Evolutionary conservation across 257 asterid genomes (phyloP), one percentile per base, ranked within the genome.

Genomic region (Nicotiana tomentosiformis): DNA sequence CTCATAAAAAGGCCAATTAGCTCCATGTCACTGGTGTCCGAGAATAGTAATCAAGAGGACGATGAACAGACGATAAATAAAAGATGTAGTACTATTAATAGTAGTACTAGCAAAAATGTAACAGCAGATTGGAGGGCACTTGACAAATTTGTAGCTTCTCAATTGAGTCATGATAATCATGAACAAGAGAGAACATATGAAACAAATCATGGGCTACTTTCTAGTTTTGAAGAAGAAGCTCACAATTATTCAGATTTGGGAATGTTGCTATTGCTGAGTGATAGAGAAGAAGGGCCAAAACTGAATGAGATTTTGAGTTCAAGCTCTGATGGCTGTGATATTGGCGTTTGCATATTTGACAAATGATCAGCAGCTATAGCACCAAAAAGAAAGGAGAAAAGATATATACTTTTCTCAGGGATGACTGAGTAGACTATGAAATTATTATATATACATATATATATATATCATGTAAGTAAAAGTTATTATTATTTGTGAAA

Each of bases 121-220:
- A 88, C 86, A 39, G 82, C 87, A 4, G 95, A 92, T 67, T 92
- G 97, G 97, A 92, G 97, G 85, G 93, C 83, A 15, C 91, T 92
- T 7, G 97, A 92, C 83, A 92, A 89, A 84, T 91, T 92, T 86
- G 97, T 92, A 12, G 97, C 97, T 15, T 90, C 95, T 46, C 97
- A 92, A 87, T 81, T 92, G 70, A 92, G 95, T 87, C 93, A 91
- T 61, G 94, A 89, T 29, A 87, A 87, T 23, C 66, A 57, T 57
- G 10, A 56, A 6, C 77, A 83, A 26, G 61, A 83, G 57, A 66
- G 78, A 5, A 60, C 37, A 18, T 81, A 82, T 23, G 87, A 55
- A 10, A 77, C 15, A 0, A 79, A 77, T 3, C 46, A 76, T 49
- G 5, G 84, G 4, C 3, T 43, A 2, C 51, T 57, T 17, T 83